Percentiles rank a stretch among this genome's conserved stretches.
Conservation (phyloP, 2,329 filamentous ascomycete genomes). For the Drechslerella stenobrocha region DNA sequence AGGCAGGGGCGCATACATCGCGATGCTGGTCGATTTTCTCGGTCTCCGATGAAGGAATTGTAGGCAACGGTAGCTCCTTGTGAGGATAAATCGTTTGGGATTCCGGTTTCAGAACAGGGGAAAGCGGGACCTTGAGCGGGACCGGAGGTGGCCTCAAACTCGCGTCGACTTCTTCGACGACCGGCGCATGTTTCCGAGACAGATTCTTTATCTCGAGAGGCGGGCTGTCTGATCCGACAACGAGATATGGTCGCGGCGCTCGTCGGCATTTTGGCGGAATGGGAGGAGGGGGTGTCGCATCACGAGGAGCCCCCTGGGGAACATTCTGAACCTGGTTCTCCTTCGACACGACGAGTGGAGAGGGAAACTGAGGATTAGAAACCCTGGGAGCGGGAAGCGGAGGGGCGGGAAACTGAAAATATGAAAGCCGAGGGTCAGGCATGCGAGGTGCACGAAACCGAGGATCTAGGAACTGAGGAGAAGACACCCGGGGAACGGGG, state of each 20-base stretch:
- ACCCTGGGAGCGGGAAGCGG: too few relatives aligned
- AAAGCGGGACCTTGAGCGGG: conserved; percentile 11
- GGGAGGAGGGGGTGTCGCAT: conserved; percentile 7
- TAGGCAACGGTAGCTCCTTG: neutral
- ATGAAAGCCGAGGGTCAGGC: too few relatives aligned
- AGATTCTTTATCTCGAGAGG: conserved; percentile 31
- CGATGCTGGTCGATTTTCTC: too few relatives aligned
- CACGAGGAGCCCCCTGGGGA: neutral
- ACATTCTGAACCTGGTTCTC: neutral
- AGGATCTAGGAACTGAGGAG: too few relatives aligned
- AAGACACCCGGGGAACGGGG: too few relatives aligned
- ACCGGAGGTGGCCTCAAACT: conserved; percentile 6
- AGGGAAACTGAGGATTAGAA: neutral
- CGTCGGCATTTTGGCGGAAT: conserved; percentile 18
- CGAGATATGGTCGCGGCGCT: neutral
- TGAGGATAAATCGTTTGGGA: neutral
- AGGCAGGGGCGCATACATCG: too few relatives aligned
- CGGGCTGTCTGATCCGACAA: conserved; percentile 35
- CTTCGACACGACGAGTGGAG: neutral
- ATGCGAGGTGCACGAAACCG: too few relatives aligned
- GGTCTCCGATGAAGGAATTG: neutral
- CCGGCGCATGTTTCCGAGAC: too few relatives aligned
- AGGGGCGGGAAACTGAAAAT: too few relatives aligned
- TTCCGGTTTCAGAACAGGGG: neutral
- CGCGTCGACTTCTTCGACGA: too few relatives aligned